Base-by-base conservation (phyloP, 1,284 basidiomycete species). In the Ceratobasidium sp. region DNA sequence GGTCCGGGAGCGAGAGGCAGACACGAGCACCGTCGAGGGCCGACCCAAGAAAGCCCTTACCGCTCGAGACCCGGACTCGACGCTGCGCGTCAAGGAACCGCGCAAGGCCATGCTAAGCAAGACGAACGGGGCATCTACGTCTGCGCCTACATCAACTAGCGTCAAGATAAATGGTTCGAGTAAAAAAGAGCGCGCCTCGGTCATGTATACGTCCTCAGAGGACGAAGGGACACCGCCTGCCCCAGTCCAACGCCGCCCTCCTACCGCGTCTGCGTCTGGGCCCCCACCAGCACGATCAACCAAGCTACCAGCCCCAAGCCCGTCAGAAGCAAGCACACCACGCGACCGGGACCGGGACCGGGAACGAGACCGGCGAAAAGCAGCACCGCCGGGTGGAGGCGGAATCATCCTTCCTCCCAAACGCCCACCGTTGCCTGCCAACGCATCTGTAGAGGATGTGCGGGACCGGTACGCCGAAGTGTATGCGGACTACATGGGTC, bases 171-270 rank as follows among this genome's bases (percentile, higher is more conserved):
- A 67, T 28, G 64, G 64, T 23, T 67, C 64, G 51, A 54, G 51
- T 51, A 67, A 67, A 67, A 67, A 67, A 28, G 64, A 67, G 48
- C 64, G 64, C n/a, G 49, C 40, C 4, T 67, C 64, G 14, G 51
- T 67, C 12, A 67, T 40, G 38, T 67, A 67, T 38, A 67, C 64
- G 25, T 67, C 64, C 14, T 67, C 64, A 18, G 64, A 67, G 25
- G 64, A 67, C 40, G 64, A 67, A 25, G 53, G 64, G 1, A 67
- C 64, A 36, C 64, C 64, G 12, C 58, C 58, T 11, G 53, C 53
- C 14, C 33, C 53, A 4, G 46, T 33, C 18, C 62, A 48, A 53
- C 62, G 62, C 8, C 62, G 62, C 4, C 16, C 62, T 9, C 46
- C 62, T 18, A 30, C 30, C n/a, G 21, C 58, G 23, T 42, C 58